Evolutionary conservation across 805 yeast species (phyloP).

Genomic region (Suhomyces emberorum): DNA sequence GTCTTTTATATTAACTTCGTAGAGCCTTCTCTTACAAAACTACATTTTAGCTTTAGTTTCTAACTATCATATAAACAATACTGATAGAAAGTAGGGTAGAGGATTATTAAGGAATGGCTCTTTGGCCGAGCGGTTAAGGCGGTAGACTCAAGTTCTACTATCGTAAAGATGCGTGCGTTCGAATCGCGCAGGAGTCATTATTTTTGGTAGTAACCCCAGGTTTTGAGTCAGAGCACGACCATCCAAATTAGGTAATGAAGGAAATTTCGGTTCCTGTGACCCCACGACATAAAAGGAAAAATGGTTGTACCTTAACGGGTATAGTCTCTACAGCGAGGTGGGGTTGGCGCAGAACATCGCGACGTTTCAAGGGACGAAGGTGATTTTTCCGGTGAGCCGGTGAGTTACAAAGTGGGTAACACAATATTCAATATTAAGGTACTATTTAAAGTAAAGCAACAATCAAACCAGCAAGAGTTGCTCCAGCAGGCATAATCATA

Average conservation of each 20-base stretch:
- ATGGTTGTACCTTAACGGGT: too few species aligned
- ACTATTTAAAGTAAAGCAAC: slow-evolving; percentile 1
- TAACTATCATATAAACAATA: too few species aligned
- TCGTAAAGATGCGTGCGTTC: slow-evolving; percentile 13
- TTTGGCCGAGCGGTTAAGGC: slow-evolving; percentile 14
- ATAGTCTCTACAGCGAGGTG: too few species aligned
- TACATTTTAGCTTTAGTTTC: too few species aligned
- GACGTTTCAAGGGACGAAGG: too few species aligned
- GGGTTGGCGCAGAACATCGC: too few species aligned
- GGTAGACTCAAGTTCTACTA: slow-evolving; percentile 14
- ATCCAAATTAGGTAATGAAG: background rate
- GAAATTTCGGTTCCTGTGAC: background rate
- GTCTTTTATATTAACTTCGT: too few species aligned
- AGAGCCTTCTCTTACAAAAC: too few species aligned
- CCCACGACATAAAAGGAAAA: too few species aligned
- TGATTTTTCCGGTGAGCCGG: background rate
- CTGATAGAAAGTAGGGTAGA: too few species aligned
- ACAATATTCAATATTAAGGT: background rate
- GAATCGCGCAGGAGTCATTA: slow-evolving; percentile 13
- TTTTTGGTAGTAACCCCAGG: slow-evolving; percentile 4
- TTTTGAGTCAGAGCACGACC: background rate
- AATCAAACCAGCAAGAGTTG: slow-evolving; percentile 5
- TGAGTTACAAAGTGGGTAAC: too few species aligned
- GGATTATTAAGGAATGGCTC: too few species aligned
- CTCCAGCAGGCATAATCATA: slow-evolving; percentile 6